Conservation (phyloP, 208 protist genomes). For the Crithidia fasciculata region DNA sequence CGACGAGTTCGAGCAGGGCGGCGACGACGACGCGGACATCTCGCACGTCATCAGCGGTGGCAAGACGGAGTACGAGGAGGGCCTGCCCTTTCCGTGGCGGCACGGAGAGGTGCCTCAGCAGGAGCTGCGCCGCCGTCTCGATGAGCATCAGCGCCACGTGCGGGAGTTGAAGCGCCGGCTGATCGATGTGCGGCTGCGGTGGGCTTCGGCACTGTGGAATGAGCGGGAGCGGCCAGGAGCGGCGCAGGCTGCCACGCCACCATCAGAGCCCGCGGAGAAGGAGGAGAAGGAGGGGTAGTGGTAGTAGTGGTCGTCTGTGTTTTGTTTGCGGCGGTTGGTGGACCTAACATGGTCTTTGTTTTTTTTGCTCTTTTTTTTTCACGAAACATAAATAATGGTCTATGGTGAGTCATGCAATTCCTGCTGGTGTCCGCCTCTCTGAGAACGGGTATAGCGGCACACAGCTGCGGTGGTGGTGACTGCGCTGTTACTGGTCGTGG, state of each 20-base stretch:
- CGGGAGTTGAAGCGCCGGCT: conserved; percentile 22
- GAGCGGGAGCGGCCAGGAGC: conserved; percentile 9
- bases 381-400: no score
- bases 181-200: conserved; percentile 20
- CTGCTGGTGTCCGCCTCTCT: no score
- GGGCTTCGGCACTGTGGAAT: conserved; percentile 17
- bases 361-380: no score
- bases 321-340: no score
- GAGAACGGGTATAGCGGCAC: no score
- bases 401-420: no score
- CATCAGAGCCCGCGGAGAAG: background rate
- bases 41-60: conserved; percentile 20
- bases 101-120: conserved; percentile 12
- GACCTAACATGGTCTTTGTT: no score
- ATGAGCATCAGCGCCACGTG: conserved; percentile 21
- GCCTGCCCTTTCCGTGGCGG: conserved; percentile 20
- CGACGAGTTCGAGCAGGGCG: conserved; percentile 9
- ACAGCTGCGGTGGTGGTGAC: no score
- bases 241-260: background rate
- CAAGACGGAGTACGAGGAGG: conserved; percentile 15
- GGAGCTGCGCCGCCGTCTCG: conserved; percentile 22
- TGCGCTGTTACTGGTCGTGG: no score
- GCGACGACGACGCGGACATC: conserved; percentile 16
- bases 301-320: background rate
- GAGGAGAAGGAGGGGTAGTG: conserved; percentile 1